Conservation (phyloP, 2,329 filamentous ascomycete genomes). For the Davidsoniella neocaledoniae region DNA sequence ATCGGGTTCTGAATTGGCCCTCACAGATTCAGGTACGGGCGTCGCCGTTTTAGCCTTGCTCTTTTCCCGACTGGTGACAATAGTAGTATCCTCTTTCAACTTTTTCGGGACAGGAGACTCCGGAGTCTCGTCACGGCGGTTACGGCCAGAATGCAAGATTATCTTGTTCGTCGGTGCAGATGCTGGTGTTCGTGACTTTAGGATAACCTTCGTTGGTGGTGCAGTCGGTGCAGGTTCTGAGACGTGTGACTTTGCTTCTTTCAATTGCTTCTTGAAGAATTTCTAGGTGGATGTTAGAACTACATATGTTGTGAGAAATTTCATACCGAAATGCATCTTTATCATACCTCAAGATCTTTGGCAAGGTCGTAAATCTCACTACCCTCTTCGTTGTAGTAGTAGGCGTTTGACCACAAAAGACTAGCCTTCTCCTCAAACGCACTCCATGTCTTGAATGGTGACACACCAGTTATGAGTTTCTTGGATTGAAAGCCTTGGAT, state of each 20-base stretch:
- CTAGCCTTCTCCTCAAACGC: constrained; percentile 65
- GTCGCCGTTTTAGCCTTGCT: constrained; percentile 6
- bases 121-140: constrained; percentile 2
- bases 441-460: constrained; percentile 67
- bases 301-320: not conserved
- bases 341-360: constrained; percentile 50
- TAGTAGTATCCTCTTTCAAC: not conserved
- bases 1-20: not conserved
- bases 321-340: not conserved
- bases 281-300: constrained; percentile 21
- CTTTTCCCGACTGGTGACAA: constrained; percentile 6
- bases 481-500: constrained; percentile 58
- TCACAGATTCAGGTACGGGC: constrained; percentile 2
- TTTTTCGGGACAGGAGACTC: constrained; percentile 2
- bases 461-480: constrained; percentile 42
- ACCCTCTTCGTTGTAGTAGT: constrained; percentile 79
- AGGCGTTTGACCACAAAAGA: constrained; percentile 75
- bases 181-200: constrained; percentile 10
- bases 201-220: constrained; percentile 26
- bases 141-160: constrained; percentile 47
- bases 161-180: constrained; percentile 30
- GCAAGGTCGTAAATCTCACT: constrained; percentile 70
- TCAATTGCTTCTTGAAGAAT: constrained; percentile 50
- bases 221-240: constrained; percentile 42
- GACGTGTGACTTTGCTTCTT: constrained; percentile 55